Evolutionary conservation across 1,139 yeast genomes (phyloP).

Genomic region (Candida tropicalis): DNA sequence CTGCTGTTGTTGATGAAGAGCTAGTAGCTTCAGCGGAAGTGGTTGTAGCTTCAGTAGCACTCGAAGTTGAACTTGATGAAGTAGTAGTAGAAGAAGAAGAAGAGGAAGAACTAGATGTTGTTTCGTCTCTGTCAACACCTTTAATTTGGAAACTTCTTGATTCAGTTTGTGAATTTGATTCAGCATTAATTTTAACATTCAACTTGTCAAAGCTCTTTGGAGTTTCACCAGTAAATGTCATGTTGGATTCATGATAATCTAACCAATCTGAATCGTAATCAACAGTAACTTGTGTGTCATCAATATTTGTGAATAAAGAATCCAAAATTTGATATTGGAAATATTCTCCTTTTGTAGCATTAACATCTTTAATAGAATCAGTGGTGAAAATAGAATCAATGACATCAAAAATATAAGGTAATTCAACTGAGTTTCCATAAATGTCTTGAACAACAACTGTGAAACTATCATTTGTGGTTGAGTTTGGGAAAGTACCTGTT

Average conservation of each 20-base stretch:
- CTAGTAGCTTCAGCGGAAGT: slow-evolving; percentile 25
- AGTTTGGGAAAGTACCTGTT: slow-evolving; percentile 60
- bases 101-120: slow-evolving; percentile 24
- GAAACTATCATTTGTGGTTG: slow-evolving; percentile 47
- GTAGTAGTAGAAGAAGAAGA: slow-evolving; percentile 27
- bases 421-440: slow-evolving; percentile 63
- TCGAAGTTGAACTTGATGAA: slow-evolving; percentile 25
- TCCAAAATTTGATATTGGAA: slow-evolving; percentile 56
- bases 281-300: slow-evolving; percentile 52
- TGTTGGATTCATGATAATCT: slow-evolving; percentile 55
- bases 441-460: slow-evolving; percentile 61
- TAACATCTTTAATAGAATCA: slow-evolving; percentile 52
- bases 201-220: slow-evolving; percentile 60
- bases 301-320: slow-evolving; percentile 56
- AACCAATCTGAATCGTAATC: slow-evolving; percentile 59
- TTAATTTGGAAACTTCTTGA: slow-evolving; percentile 53
- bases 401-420: slow-evolving; percentile 56
- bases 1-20: slow-evolving; percentile 21
- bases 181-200: slow-evolving; percentile 56
- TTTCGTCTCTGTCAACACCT: slow-evolving; percentile 48
- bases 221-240: slow-evolving; percentile 68
- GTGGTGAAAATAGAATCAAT: slow-evolving; percentile 57
- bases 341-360: slow-evolving; percentile 65
- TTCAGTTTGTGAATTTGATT: slow-evolving; percentile 33
- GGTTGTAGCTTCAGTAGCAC: slow-evolving; percentile 28